A percentile compares a stretch with the other conserved stretches of the same genome.
phyloP scores from a whole-genome alignment of 345 rosid species.

The Acer yangbiense region DNA sequence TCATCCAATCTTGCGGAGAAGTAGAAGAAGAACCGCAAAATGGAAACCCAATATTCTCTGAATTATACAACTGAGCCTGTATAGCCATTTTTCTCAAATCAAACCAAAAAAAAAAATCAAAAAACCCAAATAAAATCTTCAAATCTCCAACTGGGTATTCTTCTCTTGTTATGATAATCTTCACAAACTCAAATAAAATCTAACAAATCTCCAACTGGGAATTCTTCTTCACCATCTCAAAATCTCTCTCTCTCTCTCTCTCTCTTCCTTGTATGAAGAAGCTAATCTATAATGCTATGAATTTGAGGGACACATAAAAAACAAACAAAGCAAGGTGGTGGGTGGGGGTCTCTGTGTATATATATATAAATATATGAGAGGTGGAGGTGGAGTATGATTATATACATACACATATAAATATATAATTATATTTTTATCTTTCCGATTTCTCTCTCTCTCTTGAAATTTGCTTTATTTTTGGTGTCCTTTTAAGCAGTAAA shows the following conservation, averaged over 20 bases:
- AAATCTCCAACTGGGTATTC: neutral
- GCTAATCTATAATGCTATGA: neutral
- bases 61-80: conserved; percentile 55
- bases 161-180: neutral
- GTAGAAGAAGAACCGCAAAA: conserved; percentile 30
- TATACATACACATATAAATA: neutral
- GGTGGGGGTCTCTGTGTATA: neutral
- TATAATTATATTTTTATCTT: neutral
- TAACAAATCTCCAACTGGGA: conserved; percentile 6
- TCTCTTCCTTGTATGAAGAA: neutral
- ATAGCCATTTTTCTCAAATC: conserved; percentile 53
- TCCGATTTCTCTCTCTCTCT: neutral
- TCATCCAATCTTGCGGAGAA: conserved; percentile 39
- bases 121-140: neutral
- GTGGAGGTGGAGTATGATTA: conserved; percentile 19
- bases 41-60: conserved; percentile 44
- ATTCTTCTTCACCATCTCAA: neutral
- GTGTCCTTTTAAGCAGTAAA: conserved; percentile 30
- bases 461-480: conserved; percentile 14
- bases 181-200: neutral
- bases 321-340: neutral
- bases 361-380: conserved; percentile 29
- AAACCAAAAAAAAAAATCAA: neutral
- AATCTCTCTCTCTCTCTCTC: neutral
- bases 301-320: neutral